Base-by-base conservation (phyloP, 306 rosid species). In the Ammopiptanthus mongolicus region DNA sequence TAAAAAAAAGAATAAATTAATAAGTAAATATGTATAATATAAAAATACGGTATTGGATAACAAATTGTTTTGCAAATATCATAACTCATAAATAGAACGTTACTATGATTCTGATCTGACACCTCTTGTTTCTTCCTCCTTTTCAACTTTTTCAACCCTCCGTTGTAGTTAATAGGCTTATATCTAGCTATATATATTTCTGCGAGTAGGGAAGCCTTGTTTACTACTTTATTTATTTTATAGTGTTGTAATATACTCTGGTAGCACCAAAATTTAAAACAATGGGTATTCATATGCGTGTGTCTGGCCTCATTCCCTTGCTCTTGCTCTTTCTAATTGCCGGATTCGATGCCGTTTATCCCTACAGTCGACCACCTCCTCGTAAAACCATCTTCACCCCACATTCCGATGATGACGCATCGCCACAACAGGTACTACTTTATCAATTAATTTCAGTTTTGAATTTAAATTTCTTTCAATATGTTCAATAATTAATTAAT, bases 341-440 rank as follows among this genome's bases (percentile, higher is more conserved):
- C 51, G 63, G 62, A 17, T 41, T 76, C 18, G 68, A 13, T 58
- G 17, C 8, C 59, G 76, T 66, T 12, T 5, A 14, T 19, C 33
- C 76, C 48, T 81, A 85, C 77, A 58, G 0, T 3, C 81, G 81
- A 1, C 84, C 88, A n/a, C 84, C 84, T 4, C 69, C 79, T 47
- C 77, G 83, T 4, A 14, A 72, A 53, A 69, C 69, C 13, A 22
- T 78, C n/a, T 21, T 50, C 72, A 52, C 44, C 11, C 58, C 37
- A 0, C 77, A 74, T 2, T 15, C 33, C 23, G 17, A 8, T 2
- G 73, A 62, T 63, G 70, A 50, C 11, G 4, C 61, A 7, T 44
- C 73, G 0, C 88, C 88, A 7, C 86, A 85, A 42, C 88, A 85
- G 82, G 84, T 85, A 69, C 23, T 31, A 18, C 4, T 11, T 42